These are phyloP conservation scores for Hypoxylon sp. DNA, from an alignment of 2,329 filamentous ascomycete species.

Conservation along the genomic window DNA sequence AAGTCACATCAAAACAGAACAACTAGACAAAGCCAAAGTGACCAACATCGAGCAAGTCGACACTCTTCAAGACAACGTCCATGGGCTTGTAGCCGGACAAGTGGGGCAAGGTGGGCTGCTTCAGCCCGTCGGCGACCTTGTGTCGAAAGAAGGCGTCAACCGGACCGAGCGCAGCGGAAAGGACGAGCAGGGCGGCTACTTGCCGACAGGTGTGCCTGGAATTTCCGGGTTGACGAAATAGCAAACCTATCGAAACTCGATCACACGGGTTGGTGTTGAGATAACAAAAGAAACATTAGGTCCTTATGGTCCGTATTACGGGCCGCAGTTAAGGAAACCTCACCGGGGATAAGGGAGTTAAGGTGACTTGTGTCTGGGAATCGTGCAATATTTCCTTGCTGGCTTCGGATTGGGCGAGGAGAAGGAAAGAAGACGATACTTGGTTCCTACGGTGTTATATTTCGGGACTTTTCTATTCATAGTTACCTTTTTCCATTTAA, in stretches of 20 bases:
- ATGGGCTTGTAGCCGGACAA: slow-evolving; percentile 74
- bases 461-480: too few relatives aligned
- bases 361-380: not conserved
- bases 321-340: not conserved
- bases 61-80: slow-evolving; percentile 76
- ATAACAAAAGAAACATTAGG: too few relatives aligned
- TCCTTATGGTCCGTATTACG: not conserved
- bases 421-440: not conserved
- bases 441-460: too few relatives aligned
- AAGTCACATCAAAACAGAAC: slow-evolving; percentile 62
- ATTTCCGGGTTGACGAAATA: slow-evolving; percentile 32
- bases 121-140: slow-evolving; percentile 73
- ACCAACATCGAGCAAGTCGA: slow-evolving; percentile 77
- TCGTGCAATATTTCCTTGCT: not conserved
- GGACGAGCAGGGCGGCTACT: slow-evolving; percentile 70
- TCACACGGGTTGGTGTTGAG: not conserved
- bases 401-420: not conserved
- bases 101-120: slow-evolving; percentile 77
- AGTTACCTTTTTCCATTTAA: too few relatives aligned
- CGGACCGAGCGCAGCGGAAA: slow-evolving; percentile 75
- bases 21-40: slow-evolving; percentile 78
- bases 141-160: slow-evolving; percentile 76
- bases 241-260: not conserved
- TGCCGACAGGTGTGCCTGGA: slow-evolving; percentile 39
- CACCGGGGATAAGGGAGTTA: not conserved